Evolutionary conservation across 371 early-diverging fungal species (phyloP).

Genomic region (Mortierella sp.): DNA sequence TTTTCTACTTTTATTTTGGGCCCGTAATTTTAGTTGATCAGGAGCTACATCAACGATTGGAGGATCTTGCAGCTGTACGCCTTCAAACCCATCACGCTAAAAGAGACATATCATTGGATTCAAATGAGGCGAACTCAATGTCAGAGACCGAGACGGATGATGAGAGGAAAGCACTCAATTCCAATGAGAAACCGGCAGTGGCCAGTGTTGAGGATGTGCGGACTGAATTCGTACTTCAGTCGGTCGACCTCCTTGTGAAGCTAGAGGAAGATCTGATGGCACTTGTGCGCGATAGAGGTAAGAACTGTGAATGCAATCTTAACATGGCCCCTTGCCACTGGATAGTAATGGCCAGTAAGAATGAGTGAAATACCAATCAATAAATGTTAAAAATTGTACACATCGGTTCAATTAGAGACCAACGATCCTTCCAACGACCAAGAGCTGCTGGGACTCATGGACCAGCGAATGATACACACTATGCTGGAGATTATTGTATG

Average conservation of each 20-base stretch:
- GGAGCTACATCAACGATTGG: constrained; percentile 29
- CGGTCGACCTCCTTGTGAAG: constrained; percentile 19
- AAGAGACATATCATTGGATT: background rate
- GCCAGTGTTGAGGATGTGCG: constrained; percentile 14
- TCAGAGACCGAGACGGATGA: too few relatives aligned
- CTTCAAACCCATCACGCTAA: background rate
- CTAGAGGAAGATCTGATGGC: constrained; percentile 33
- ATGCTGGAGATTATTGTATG: constrained; percentile 75
- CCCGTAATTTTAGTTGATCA: constrained; percentile 25
- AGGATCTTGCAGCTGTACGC: constrained; percentile 8
- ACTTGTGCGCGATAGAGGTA: constrained; percentile 42
- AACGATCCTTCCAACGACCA: constrained; percentile 47
- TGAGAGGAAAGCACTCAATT: background rate
- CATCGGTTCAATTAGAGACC: constrained; percentile 23
- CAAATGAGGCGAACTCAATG: background rate
- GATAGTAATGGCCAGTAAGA: background rate
- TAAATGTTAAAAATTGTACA: background rate
- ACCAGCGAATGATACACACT: constrained; percentile 74
- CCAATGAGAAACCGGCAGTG: background rate
- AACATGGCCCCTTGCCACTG: background rate
- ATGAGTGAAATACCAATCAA: background rate
- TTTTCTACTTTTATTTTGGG: background rate
- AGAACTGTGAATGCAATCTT: background rate
- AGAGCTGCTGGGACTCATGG: constrained; percentile 73
- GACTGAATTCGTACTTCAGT: constrained; percentile 35